phyloP scores from a whole-genome alignment of 169 alveolate genomes.

The Plasmodium malariae region DNA sequence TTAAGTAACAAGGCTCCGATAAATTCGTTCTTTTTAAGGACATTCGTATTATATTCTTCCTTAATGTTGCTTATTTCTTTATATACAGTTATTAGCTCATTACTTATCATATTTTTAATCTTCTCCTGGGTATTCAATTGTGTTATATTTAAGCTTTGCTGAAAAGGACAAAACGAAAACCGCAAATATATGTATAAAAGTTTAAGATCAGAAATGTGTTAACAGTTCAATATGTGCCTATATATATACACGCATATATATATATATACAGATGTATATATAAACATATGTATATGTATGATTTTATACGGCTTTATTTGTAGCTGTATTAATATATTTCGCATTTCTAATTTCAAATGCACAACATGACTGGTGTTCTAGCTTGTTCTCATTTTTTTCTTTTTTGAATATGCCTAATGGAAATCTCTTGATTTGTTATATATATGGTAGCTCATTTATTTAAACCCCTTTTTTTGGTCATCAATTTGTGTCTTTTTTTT shows the following conservation, averaged over 20 bases:
- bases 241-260: background rate
- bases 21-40: conserved; percentile 70
- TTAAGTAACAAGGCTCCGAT: conserved; percentile 30
- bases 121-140: conserved; percentile 15
- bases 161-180: background rate
- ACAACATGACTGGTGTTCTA: too few species aligned
- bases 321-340: too few species aligned
- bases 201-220: too few species aligned
- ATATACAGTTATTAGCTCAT: conserved; percentile 39
- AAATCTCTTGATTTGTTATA: too few species aligned
- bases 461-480: too few species aligned
- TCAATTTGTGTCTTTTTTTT: too few species aligned
- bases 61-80: conserved; percentile 64
- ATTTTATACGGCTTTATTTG: background rate
- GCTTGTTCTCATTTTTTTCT: too few species aligned
- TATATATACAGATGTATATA: background rate
- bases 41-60: conserved; percentile 46
- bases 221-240: too few species aligned
- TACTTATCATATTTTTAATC: conserved; percentile 35
- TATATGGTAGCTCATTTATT: too few species aligned
- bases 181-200: too few species aligned
- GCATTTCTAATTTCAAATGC: too few species aligned
- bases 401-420: too few species aligned
- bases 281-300: background rate
- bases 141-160: conserved; percentile 14